Percentiles rank a stretch among this genome's conserved stretches.
Evolutionary conservation across 2,329 filamentous ascomycete genomes (phyloP).

Genomic region (Coniochaeta sp.): DNA sequence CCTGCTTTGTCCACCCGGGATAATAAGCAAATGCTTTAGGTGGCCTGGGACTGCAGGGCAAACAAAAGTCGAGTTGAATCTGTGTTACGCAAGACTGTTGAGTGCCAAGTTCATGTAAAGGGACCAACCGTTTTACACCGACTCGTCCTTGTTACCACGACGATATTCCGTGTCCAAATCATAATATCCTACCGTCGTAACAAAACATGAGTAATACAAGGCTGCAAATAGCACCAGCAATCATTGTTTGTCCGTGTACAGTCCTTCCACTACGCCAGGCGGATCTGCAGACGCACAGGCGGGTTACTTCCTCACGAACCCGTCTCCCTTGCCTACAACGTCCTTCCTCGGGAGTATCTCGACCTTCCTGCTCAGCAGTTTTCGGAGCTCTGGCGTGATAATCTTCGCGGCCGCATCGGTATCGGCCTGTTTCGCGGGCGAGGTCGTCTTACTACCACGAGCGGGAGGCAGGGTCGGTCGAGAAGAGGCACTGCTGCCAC

Average conservation of each 20-base stretch:
- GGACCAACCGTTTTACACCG: not conserved
- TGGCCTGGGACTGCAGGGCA: no score
- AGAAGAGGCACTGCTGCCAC: not conserved
- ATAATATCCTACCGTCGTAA: not conserved
- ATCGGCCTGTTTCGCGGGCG: slow-evolving; percentile 26
- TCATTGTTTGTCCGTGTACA: not conserved
- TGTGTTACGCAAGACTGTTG: no score
- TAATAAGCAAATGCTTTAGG: no score
- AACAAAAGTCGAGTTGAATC: no score
- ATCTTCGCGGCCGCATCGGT: slow-evolving; percentile 30
- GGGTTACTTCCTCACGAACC: slow-evolving; percentile 8
- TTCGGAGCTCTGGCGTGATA: slow-evolving; percentile 50
- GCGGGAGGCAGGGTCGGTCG: slow-evolving; percentile 1
- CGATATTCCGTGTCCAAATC: not conserved
- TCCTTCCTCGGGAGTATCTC: slow-evolving; percentile 31
- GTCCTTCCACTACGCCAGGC: not conserved
- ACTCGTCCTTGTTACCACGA: not conserved
- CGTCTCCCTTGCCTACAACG: slow-evolving; percentile 16
- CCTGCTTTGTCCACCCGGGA: no score
- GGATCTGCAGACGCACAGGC: not conserved
- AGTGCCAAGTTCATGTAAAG: no score
- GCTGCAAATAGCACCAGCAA: not conserved
- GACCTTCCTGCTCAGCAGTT: slow-evolving; percentile 41
- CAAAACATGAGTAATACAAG: not conserved
- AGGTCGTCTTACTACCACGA: slow-evolving; percentile 12